Conservation (phyloP, 2,329 filamentous ascomycete species). For the Trichoderma breve region DNA sequence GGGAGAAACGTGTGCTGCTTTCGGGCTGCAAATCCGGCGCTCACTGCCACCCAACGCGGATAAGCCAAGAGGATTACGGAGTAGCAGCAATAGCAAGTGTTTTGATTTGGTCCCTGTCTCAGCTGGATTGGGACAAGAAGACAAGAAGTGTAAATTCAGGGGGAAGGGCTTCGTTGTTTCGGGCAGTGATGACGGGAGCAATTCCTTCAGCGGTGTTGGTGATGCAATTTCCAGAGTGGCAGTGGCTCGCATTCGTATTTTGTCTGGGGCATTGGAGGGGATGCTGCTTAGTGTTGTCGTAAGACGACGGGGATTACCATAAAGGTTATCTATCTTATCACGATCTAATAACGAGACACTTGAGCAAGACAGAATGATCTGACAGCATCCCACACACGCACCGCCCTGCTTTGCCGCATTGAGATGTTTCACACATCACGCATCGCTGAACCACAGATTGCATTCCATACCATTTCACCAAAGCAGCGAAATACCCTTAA, state of each 20-base stretch:
- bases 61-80: background rate
- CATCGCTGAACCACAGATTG: background rate
- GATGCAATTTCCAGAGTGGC: slow-evolving; percentile 7
- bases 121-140: background rate
- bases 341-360: background rate
- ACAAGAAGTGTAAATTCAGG: background rate
- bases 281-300: background rate
- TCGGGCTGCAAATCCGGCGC: slow-evolving; percentile 23
- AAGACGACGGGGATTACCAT: background rate
- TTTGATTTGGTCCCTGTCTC: background rate
- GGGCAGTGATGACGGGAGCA: background rate
- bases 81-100: background rate
- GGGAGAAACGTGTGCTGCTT: background rate
- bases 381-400: background rate
- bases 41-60: background rate
- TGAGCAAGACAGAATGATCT: background rate
- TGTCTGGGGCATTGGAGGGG: background rate
- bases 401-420: background rate
- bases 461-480: background rate
- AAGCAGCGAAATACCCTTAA: background rate
- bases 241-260: slow-evolving; percentile 6
- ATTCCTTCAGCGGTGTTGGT: background rate
- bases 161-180: background rate
- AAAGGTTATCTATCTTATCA: slow-evolving; percentile 1
- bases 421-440: background rate